Evolutionary conservation across 208 protist species (phyloP).

Genomic region (Endotrypanum monterogeii): DNA sequence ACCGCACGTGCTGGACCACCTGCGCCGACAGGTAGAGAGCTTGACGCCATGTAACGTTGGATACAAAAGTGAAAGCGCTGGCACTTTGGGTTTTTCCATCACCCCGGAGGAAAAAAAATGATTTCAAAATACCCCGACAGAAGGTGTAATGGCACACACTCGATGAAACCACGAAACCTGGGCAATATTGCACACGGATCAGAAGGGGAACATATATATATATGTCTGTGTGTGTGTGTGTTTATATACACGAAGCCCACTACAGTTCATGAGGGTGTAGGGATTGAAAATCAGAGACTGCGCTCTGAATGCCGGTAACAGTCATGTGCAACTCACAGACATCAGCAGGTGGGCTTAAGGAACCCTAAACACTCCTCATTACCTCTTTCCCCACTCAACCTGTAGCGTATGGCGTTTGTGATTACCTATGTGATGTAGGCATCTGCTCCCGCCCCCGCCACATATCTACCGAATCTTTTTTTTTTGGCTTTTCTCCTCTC

Average conservation of each 20-base stretch:
- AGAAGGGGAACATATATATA: too few relatives aligned
- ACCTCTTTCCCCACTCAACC: neutral
- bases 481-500: neutral
- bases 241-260: neutral
- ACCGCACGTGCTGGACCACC: neutral
- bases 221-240: too few relatives aligned
- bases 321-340: neutral
- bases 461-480: too few relatives aligned
- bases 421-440: neutral
- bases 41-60: neutral
- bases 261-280: neutral
- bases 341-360: neutral
- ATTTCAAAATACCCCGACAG: too few relatives aligned
- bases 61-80: neutral
- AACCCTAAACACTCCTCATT: neutral
- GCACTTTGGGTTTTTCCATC: neutral
- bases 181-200: neutral
- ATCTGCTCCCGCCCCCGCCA: neutral
- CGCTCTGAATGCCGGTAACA: too few relatives aligned
- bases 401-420: neutral
- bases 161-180: too few relatives aligned
- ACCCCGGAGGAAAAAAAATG: neutral
- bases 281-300: too few relatives aligned
- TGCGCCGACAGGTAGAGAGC: conserved; percentile 4
- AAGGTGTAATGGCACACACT: too few relatives aligned